These are phyloP conservation scores for Phaeotremella fagi DNA, from an alignment of 768 basidiomycete genomes.

Conservation along the genomic window DNA sequence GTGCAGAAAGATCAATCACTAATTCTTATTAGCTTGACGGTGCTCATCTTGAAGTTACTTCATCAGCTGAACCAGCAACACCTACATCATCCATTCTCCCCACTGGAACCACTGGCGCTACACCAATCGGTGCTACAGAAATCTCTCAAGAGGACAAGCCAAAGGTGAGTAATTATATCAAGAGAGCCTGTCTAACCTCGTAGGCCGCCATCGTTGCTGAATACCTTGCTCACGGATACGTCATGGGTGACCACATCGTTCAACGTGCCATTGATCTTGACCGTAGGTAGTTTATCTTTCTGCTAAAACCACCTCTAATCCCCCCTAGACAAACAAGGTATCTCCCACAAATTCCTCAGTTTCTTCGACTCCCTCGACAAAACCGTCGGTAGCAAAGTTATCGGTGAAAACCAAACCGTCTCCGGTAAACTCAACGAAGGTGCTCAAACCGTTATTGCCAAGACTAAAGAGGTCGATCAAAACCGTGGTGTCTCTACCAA, in stretches of 20 bases:
- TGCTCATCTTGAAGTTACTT: constrained; percentile 63
- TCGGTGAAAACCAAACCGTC: constrained; percentile 77
- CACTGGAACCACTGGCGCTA: constrained; percentile 36
- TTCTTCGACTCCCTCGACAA: constrained; percentile 73
- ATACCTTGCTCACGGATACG: constrained; percentile 85
- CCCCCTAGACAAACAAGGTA: constrained; percentile 68
- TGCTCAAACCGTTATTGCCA: constrained; percentile 61
- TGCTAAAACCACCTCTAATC: constrained; percentile 55
- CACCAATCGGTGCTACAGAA: constrained; percentile 31
- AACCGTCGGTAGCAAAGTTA: constrained; percentile 61
- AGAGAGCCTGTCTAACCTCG: background rate
- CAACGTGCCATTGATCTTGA: constrained; percentile 54
- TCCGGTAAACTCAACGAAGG: constrained; percentile 66
- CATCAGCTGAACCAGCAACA: constrained; percentile 54
- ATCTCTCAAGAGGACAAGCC: constrained; percentile 89
- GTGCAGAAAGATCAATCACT: background rate
- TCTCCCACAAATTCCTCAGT: constrained; percentile 73
- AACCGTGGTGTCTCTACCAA: constrained; percentile 69
- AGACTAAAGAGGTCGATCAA: constrained; percentile 72
- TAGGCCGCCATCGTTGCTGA: constrained; percentile 72
- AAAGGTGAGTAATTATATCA: constrained; percentile 26
- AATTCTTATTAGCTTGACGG: constrained; percentile 57
- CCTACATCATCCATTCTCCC: constrained; percentile 42
- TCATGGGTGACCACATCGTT: constrained; percentile 70
- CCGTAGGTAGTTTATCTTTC: constrained; percentile 39